A percentile compares a stretch with the other conserved stretches of the same genome.
Evolutionary conservation across 257 asterid species (phyloP).

Genomic region (Solanum piurae): DNA sequence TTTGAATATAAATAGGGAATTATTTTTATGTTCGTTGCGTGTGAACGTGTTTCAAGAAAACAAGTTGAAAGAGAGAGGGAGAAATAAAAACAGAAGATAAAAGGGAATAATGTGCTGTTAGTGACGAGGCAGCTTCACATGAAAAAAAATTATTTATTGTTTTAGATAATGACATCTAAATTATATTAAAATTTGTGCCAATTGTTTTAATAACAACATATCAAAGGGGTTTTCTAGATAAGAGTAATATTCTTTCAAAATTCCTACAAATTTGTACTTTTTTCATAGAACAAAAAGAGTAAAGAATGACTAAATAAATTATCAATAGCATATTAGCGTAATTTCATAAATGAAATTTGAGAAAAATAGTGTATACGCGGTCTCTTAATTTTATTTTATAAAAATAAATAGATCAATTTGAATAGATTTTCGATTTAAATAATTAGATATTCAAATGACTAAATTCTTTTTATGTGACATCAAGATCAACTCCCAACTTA

Average conservation of each 20-base stretch:
- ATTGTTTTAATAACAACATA: background rate
- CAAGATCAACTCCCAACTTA: background rate
- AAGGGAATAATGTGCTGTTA: conserved; percentile 11
- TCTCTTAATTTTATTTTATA: too few relatives aligned
- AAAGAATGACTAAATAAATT: background rate
- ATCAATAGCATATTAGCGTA: background rate
- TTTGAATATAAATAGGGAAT: background rate
- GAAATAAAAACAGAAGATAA: background rate
- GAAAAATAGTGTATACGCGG: fast-evolving
- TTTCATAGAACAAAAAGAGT: background rate
- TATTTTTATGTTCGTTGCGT: background rate
- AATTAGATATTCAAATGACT: background rate
- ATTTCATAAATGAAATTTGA: background rate
- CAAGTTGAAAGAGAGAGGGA: background rate
- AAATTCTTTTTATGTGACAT: background rate
- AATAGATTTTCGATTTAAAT: background rate
- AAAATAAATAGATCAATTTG: too few relatives aligned
- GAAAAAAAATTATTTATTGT: background rate
- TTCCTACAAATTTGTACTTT: background rate
- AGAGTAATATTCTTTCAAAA: background rate
- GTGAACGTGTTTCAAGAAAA: conserved; percentile 2
- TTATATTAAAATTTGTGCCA: background rate
- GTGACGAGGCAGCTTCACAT: conserved; percentile 7
- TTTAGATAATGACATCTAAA: background rate
- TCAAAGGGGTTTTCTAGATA: background rate